Evolutionary conservation across 768 basidiomycete genomes (phyloP).

Genomic region (Termitomyces sp.): DNA sequence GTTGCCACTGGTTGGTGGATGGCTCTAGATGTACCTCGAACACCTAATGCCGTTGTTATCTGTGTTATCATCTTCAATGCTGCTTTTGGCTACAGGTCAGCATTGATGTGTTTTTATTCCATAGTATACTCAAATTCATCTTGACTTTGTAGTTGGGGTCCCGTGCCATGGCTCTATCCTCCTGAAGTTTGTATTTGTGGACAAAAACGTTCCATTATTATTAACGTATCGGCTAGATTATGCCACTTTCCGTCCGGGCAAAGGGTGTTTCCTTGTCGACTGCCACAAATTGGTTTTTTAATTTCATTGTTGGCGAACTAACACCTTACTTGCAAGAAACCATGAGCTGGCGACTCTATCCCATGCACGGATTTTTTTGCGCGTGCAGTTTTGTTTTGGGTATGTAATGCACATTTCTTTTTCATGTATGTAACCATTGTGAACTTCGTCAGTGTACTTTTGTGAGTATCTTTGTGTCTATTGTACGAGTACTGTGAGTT

Average conservation of each 20-base stretch:
- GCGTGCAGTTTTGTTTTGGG: conserved; percentile 79
- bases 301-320: conserved; percentile 83
- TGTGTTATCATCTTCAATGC: conserved; percentile 94
- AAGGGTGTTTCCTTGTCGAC: conserved; percentile 96
- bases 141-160: conserved; percentile 67
- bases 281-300: conserved; percentile 86
- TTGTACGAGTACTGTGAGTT: background rate
- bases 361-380: conserved; percentile 95
- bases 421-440: conserved; percentile 31
- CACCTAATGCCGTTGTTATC: conserved; percentile 81
- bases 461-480: background rate
- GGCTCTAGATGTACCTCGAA: conserved; percentile 81
- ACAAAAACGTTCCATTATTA: background rate
- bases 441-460: conserved; percentile 61
- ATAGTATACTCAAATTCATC: background rate
- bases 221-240: conserved; percentile 49
- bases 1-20: conserved; percentile 89
- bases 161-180: conserved; percentile 83
- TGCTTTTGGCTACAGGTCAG: conserved; percentile 81
- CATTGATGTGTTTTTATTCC: background rate
- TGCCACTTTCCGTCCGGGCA: conserved; percentile 84
- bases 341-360: conserved; percentile 89
- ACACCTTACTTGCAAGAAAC: conserved; percentile 85
- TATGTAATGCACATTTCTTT: conserved; percentile 22
- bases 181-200: conserved; percentile 55